Base-by-base conservation (phyloP, 768 basidiomycete species). In the Russula dissimulans region DNA sequence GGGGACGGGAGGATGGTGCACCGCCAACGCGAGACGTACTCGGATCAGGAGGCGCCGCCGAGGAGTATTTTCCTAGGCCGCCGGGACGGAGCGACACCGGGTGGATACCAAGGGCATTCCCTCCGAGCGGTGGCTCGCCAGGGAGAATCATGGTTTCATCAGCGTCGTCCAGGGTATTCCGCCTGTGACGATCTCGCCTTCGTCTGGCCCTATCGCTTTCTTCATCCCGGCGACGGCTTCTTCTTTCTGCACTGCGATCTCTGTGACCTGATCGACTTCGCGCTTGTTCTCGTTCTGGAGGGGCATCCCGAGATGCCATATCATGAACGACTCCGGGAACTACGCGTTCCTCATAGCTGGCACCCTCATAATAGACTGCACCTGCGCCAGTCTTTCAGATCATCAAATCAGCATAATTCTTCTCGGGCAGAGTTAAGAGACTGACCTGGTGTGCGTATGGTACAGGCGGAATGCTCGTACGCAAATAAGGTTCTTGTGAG, bases 91-190 rank as follows among this genome's bases (percentile, higher is more conserved):
- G 50, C 17, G 53, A 43, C 18, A 29, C 3, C 12, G 45, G 50
- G 7, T 61, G 55, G 34, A 62, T 57, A 36, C 61, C 61, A 11
- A 62, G 61, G 38, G 61, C 61, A n/a, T 62, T 62, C 22, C 18
- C 50, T 15, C 10, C n/a, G 50, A 26, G 5, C 22, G 45, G 5
- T 5, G 46, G 50, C 9, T 57, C 56, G 8, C 56, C 38, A 6
- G 50, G 15, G 44, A 41, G 38, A 22, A 22, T 38, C 14, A 31
- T 15, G 45, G 7, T 45, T 29, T 62, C 61, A 15, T 38, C 39
- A 14, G 5, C 7, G 18, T 31, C 55, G 6, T 57, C 49, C 38
- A 17, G 14, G 22, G 61, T 48, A 48, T 57, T 43, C 17, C 61
- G 56, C 41, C 56, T 57, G 51, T 46, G 14, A 31, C 50, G 50